Percentiles rank a stretch among this genome's conserved stretches.
Evolutionary conservation across 768 basidiomycete species (phyloP).

Genomic region (Boletus barrowsii): DNA sequence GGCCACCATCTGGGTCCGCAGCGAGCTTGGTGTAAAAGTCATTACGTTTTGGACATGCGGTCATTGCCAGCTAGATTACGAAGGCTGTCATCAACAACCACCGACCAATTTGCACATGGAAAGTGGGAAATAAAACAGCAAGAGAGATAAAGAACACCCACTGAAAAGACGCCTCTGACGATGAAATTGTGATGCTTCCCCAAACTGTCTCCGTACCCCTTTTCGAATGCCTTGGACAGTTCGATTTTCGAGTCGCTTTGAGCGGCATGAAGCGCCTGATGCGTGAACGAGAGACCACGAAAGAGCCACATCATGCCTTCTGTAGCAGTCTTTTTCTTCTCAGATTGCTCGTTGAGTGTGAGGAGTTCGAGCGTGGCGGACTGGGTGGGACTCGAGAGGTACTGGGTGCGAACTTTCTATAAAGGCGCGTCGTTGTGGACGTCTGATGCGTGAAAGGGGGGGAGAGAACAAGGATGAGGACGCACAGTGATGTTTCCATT

Average conservation of each 20-base stretch:
- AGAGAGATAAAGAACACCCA: conserved; percentile 33
- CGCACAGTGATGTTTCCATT: conserved; percentile 88
- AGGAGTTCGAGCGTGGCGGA: conserved; percentile 83
- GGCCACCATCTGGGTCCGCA: conserved; percentile 56
- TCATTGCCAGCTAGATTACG: conserved; percentile 47
- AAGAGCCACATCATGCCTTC: conserved; percentile 94
- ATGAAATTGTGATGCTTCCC: conserved; percentile 83
- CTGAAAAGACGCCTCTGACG: conserved; percentile 56
- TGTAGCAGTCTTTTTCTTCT: conserved; percentile 86
- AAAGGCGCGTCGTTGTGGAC: not conserved
- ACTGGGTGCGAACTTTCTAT: conserved; percentile 89
- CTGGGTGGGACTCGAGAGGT: conserved; percentile 58
- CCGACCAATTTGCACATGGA: not conserved
- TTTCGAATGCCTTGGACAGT: conserved; percentile 70
- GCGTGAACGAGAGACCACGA: conserved; percentile 88
- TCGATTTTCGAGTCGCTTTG: conserved; percentile 56
- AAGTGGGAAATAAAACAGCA: too few species aligned
- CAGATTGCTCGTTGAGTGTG: conserved; percentile 76
- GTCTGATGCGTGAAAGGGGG: not conserved
- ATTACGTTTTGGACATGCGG: conserved; percentile 55
- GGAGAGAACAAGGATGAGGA: not conserved
- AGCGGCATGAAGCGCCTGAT: conserved; percentile 68
- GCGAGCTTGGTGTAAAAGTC: conserved; percentile 65
- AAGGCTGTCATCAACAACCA: not conserved
- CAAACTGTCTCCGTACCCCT: conserved; percentile 78